phyloP scores from a whole-genome alignment of 306 rosid genomes.

The Luffa aegyptiaca region DNA sequence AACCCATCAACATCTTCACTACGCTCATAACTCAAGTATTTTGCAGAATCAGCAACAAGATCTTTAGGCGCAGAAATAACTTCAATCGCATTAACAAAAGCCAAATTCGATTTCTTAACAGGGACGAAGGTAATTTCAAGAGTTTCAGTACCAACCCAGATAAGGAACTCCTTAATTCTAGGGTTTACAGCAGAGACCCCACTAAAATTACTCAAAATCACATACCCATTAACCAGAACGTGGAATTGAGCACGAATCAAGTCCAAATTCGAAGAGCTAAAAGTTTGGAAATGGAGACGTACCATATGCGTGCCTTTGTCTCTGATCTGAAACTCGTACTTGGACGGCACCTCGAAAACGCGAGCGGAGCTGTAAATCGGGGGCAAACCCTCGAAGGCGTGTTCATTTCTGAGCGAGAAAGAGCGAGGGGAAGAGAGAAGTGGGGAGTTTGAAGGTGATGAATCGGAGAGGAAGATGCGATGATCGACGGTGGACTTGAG shows the following conservation, averaged over 20 bases:
- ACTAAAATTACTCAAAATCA: conserved; percentile 37
- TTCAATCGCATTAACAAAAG: conserved; percentile 82
- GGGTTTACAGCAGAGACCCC: conserved; percentile 19
- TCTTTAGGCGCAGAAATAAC: conserved; percentile 88
- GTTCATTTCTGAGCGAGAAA: conserved; percentile 27
- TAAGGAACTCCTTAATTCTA: conserved; percentile 42
- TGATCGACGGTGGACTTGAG: conserved; percentile 30
- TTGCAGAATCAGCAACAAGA: conserved; percentile 54
- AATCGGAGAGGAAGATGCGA: conserved; percentile 55
- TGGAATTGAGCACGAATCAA: conserved; percentile 44
- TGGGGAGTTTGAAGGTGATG: conserved; percentile 10
- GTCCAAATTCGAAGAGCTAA: conserved; percentile 33
- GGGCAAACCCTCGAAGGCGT: conserved; percentile 22
- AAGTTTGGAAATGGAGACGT: conserved; percentile 64
- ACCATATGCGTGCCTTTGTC: conserved; percentile 68
- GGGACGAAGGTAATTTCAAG: conserved; percentile 58
- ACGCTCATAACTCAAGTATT: conserved; percentile 20
- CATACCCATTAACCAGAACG: conserved; percentile 46
- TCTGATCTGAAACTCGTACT: conserved; percentile 44
- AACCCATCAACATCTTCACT: conserved; percentile 31
- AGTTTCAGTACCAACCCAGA: conserved; percentile 38
- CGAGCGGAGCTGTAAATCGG: conserved; percentile 56
- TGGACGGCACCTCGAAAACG: conserved; percentile 50
- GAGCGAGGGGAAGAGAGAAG: conserved; percentile 19
- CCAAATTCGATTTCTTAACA: conserved; percentile 31